These are phyloP conservation scores for Diplodia seriata DNA, from an alignment of 2,329 filamentous ascomycete genomes.

Conservation along the genomic window DNA sequence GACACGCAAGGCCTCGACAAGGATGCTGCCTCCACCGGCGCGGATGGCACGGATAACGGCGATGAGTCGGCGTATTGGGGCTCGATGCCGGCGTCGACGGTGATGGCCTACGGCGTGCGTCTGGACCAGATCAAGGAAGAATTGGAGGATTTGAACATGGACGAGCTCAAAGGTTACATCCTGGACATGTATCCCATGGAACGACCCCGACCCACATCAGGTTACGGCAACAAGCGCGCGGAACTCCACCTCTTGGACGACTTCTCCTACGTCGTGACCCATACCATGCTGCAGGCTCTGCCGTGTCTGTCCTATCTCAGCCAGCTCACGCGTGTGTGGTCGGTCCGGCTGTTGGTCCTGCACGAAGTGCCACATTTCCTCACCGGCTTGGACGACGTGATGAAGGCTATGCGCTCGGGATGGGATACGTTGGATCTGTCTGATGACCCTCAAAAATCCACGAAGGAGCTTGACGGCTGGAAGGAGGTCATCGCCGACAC, in stretches of 20 bases:
- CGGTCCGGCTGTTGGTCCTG: conserved; percentile 75
- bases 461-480: conserved; percentile 44
- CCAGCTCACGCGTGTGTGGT: conserved; percentile 78
- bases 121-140: conserved; percentile 75
- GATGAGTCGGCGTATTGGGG: conserved; percentile 64
- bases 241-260: conserved; percentile 79
- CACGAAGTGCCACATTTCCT: conserved; percentile 75
- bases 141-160: conserved; percentile 74
- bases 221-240: conserved; percentile 42
- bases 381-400: conserved; percentile 66
- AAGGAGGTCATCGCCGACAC: conserved; percentile 58
- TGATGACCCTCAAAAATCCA: conserved; percentile 40
- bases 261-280: conserved; percentile 86
- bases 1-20: conserved; percentile 24
- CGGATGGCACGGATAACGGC: conserved; percentile 30
- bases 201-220: conserved; percentile 54
- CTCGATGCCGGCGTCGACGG: conserved; percentile 69
- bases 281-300: conserved; percentile 86
- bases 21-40: conserved; percentile 5
- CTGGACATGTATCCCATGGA: conserved; percentile 74
- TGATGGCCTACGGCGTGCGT: conserved; percentile 73
- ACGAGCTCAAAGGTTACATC: conserved; percentile 89
- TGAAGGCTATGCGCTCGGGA: conserved; percentile 68
- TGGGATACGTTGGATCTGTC: conserved; percentile 66
- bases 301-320: conserved; percentile 79